phyloP scores from a whole-genome alignment of 1,139 yeast species.

The Yamadazyma epiphylla region DNA sequence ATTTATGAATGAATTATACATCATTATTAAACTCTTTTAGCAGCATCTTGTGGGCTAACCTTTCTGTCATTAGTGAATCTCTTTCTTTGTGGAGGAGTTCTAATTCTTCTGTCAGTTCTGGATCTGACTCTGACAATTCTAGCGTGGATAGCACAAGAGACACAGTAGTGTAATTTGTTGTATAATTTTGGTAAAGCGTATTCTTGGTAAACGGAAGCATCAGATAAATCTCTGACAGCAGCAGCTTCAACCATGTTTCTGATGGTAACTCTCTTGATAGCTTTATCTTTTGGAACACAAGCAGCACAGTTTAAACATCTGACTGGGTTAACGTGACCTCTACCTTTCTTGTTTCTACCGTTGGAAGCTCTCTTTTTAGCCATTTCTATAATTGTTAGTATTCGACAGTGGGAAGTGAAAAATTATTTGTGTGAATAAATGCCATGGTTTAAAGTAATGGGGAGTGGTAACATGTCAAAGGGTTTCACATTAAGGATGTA shows the following conservation, averaged over 20 bases:
- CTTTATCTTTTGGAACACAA: constrained; percentile 99
- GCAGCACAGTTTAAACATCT: constrained; percentile 99
- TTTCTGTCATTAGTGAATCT: constrained; percentile 96
- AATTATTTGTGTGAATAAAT: no score
- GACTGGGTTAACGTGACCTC: constrained; percentile 99
- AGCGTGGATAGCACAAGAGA: constrained; percentile 99
- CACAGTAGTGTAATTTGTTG: constrained; percentile 99
- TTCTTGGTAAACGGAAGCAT: constrained; percentile 98
- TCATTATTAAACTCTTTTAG: constrained; percentile 81
- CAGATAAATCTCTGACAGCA: constrained; percentile 99
- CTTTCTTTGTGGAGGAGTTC: constrained; percentile 99
- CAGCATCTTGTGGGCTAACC: constrained; percentile 97
- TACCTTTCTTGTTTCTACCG: constrained; percentile 99
- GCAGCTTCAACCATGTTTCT: constrained; percentile 99
- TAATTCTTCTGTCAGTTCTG: constrained; percentile 96
- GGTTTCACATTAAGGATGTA: no score
- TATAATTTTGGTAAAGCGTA: constrained; percentile 99
- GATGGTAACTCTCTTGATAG: constrained; percentile 99
- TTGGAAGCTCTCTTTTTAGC: constrained; percentile 99
- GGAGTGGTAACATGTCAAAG: no score
- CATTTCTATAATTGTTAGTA: constrained; percentile 51
- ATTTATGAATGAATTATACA: no score
- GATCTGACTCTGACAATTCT: constrained; percentile 99
- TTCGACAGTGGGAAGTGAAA: not conserved
- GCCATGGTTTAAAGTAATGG: no score